A percentile compares a stretch with the other conserved stretches of the same genome.
phyloP scores from a whole-genome alignment of 345 rosid genomes.

The Mangifera indica region DNA sequence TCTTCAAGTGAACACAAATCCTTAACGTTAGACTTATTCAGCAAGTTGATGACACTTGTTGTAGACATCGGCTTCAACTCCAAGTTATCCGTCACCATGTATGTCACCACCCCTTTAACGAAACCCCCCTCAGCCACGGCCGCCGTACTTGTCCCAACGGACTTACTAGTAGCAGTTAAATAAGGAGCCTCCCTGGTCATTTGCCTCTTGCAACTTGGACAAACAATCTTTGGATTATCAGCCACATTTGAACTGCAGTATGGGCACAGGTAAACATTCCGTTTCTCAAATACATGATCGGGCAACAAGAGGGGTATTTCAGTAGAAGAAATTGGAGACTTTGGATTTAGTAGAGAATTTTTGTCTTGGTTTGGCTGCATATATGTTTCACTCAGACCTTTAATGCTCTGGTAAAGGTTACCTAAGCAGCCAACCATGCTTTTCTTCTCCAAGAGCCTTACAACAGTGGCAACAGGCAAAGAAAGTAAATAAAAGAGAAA shows the following conservation, averaged over 20 bases:
- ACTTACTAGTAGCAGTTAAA: too few relatives aligned
- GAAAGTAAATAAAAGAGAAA: slow-evolving; percentile 8
- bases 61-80: slow-evolving; percentile 26
- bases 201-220: background rate
- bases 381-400: background rate
- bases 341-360: background rate
- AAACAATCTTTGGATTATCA: background rate
- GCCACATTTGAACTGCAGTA: background rate
- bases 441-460: slow-evolving; percentile 1
- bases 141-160: background rate
- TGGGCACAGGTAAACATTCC: background rate
- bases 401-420: slow-evolving; percentile 16
- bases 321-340: too few relatives aligned
- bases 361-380: background rate
- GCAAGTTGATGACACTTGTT: slow-evolving; percentile 12
- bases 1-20: slow-evolving; percentile 21
- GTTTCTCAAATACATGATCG: too few relatives aligned
- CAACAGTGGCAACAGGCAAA: slow-evolving; percentile 23
- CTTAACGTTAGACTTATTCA: slow-evolving; percentile 18
- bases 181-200: too few relatives aligned
- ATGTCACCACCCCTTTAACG: slow-evolving; percentile 26
- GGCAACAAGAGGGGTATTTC: background rate
- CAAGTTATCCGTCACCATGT: slow-evolving; percentile 35
- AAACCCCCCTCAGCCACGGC: too few relatives aligned
- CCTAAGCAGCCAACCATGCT: slow-evolving; percentile 19